Base-by-base conservation (phyloP, 1,284 basidiomycete species). In the Leccinum fuscescens region DNA sequence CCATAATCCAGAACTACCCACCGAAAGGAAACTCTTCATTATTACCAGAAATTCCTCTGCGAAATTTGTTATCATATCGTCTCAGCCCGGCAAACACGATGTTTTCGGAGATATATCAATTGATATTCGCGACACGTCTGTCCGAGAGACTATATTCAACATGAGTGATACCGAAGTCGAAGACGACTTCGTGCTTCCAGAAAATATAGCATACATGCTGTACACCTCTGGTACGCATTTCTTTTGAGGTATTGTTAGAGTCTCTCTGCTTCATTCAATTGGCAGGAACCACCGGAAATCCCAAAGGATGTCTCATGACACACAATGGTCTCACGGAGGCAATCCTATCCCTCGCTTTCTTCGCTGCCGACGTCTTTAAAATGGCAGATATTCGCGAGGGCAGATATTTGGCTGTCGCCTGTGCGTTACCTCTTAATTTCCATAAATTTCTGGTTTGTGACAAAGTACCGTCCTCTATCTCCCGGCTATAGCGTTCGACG, bases 251-350 rank as follows among this genome's bases (percentile, higher is more conserved):
- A 27, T 24, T 54, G 17, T 55, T 44, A 20, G 42, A 17, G 42
- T 24, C 6, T 20, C n/a, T 31, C 27, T 63, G 7, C 52, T 53
- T 57, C 24, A 60, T 22, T 15, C n/a, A 33, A 22, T 15, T 51
- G 37, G 17, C 39, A 82, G 81, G 82, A 5, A 84, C 82, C 3
- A 84, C 82, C 2, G 82, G 83, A 35, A 81, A 76, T 49, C 82
- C 82, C 1, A 84, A 84, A 64, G 82, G 82, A n/a, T 84, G 82
- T 66, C 68, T 84, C n/a, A 65, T 82, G 33, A 82, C 79, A 14
- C 78, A 83, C 61, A 60, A 69, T 11, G 80, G 81, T 9, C 71
- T 83, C 14, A 66, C 72, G 15, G 77, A 80, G 65, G 82, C 79
- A 3, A 77, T 80, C 22, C 64, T 77, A 54, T 77, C 79, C 15